These are phyloP conservation scores for Panellus pusillus DNA, from an alignment of 768 basidiomycete genomes.

Conservation along the genomic window DNA sequence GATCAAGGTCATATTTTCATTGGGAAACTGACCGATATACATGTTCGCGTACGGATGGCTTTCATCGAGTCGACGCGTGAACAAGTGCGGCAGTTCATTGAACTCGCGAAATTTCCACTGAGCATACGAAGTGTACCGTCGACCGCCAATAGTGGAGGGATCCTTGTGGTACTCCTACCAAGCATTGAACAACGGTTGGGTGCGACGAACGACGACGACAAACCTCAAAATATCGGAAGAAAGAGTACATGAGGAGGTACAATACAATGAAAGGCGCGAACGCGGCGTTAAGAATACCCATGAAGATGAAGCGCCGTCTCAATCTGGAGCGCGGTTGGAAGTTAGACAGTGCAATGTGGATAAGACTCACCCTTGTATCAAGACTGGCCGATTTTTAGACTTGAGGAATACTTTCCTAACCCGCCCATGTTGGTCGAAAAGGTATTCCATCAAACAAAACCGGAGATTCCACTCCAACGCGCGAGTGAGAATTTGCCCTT, in stretches of 20 bases:
- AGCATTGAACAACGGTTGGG: slow-evolving; percentile 9
- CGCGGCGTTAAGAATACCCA: slow-evolving; percentile 93
- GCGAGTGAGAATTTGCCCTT: slow-evolving; percentile 80
- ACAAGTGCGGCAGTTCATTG: slow-evolving; percentile 95
- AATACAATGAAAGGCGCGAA: slow-evolving; percentile 97
- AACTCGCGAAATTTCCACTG: slow-evolving; percentile 99
- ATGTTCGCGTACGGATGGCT: slow-evolving; percentile 89
- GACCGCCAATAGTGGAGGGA: slow-evolving; percentile 89
- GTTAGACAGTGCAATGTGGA: background rate
- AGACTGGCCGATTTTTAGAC: slow-evolving; percentile 69
- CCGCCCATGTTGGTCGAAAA: slow-evolving; percentile 87
- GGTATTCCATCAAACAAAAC: slow-evolving; percentile 92
- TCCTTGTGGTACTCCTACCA: slow-evolving; percentile 97
- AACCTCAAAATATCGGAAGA: slow-evolving; percentile 99
- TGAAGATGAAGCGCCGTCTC: slow-evolving; percentile 86
- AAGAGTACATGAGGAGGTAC: slow-evolving; percentile 96
- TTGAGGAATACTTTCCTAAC: slow-evolving; percentile 92
- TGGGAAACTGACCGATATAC: slow-evolving; percentile 98
- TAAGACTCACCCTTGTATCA: slow-evolving; percentile 75
- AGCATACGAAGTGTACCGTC: slow-evolving; percentile 91
- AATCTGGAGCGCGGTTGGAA: slow-evolving; percentile 49
- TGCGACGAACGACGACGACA: slow-evolving; percentile 24
- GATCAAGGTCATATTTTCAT: slow-evolving; percentile 85
- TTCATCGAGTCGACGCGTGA: slow-evolving; percentile 80
- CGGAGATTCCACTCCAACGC: slow-evolving; percentile 97